A percentile compares a stretch with the other conserved stretches of the same genome.
Evolutionary conservation across 192 early-diverging fungal species (phyloP).

Genomic region (Phlyctochytrium planicorne): DNA sequence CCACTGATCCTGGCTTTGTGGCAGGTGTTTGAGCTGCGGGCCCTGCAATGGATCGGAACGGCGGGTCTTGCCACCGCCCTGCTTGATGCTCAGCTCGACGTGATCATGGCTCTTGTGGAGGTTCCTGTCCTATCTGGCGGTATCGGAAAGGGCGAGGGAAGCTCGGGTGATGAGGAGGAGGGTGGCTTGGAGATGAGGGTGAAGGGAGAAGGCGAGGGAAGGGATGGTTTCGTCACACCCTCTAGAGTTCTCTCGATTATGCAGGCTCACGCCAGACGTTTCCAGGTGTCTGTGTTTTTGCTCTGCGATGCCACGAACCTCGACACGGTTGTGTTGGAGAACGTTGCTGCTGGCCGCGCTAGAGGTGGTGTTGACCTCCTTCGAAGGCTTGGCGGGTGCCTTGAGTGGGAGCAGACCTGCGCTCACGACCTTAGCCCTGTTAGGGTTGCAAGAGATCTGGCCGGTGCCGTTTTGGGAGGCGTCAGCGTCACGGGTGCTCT

Average conservation of each 20-base stretch:
- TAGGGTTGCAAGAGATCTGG: conserved; percentile 36
- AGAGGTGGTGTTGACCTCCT: conserved; percentile 18
- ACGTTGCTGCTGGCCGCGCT: not conserved
- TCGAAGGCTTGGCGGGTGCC: conserved; percentile 21
- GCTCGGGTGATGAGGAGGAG: conserved; percentile 9
- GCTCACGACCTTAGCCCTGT: conserved; percentile 40
- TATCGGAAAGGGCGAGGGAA: too few species aligned
- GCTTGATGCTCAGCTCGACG: conserved; percentile 46
- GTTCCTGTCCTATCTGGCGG: conserved; percentile 2
- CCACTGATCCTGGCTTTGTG: conserved; percentile 52
- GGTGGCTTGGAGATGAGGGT: conserved; percentile 9
- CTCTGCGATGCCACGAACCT: conserved; percentile 47
- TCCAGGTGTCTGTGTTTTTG: conserved; percentile 47
- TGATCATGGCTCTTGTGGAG: conserved; percentile 40
- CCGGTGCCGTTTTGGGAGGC: not conserved
- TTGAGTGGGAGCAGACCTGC: conserved; percentile 47
- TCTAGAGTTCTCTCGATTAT: conserved; percentile 5
- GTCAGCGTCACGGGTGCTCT: not conserved
- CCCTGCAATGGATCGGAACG: conserved; percentile 50
- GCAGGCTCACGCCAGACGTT: conserved; percentile 34
- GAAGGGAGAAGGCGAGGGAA: not conserved
- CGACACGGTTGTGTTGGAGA: conserved; percentile 29
- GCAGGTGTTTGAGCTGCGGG: conserved; percentile 58
- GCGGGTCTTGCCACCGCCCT: conserved; percentile 34
- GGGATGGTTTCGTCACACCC: not conserved